A percentile compares a stretch with the other conserved stretches of the same genome.
Evolutionary conservation across 805 yeast species (phyloP).

Genomic region (Saccharomycopsis selenospora): DNA sequence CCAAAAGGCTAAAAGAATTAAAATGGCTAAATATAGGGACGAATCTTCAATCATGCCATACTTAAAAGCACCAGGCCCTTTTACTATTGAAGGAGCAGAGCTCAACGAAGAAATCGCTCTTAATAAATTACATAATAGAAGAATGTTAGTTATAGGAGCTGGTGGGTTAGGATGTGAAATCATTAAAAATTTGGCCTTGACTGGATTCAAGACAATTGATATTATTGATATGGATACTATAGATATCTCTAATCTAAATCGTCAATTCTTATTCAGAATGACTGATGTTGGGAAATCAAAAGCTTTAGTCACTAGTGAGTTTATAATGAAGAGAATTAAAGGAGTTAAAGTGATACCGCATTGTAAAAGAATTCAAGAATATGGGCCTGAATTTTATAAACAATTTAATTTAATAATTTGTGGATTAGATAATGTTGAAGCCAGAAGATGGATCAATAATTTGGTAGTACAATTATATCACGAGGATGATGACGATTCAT

Average conservation of each 20-base stretch:
- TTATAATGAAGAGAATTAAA: constrained; percentile 41
- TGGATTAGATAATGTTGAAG: constrained; percentile 85
- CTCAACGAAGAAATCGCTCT: background rate
- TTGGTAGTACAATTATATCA: constrained; percentile 59
- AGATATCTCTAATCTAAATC: constrained; percentile 65
- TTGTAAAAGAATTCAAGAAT: constrained; percentile 58
- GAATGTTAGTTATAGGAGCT: constrained; percentile 55
- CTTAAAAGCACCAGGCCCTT: constrained; percentile 10
- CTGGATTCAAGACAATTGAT: constrained; percentile 60
- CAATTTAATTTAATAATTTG: constrained; percentile 71
- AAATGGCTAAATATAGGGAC: constrained; percentile 9
- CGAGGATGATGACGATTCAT: constrained; percentile 33
- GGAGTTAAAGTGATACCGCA: constrained; percentile 48
- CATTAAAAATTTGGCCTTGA: constrained; percentile 58
- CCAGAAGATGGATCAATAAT: constrained; percentile 83
- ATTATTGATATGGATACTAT: constrained; percentile 81
- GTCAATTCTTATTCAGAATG: constrained; percentile 64
- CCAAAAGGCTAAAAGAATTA: constrained; percentile 6
- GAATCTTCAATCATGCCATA: constrained; percentile 5
- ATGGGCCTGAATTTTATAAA: constrained; percentile 52
- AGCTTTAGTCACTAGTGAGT: constrained; percentile 57
- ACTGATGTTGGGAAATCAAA: constrained; percentile 59
- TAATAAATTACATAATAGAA: constrained; percentile 19
- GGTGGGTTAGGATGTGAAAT: constrained; percentile 85
- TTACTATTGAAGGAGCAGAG: constrained; percentile 16